Conservation (phyloP, 2,329 filamentous ascomycete species). For the Zymoseptoria passerinii region DNA sequence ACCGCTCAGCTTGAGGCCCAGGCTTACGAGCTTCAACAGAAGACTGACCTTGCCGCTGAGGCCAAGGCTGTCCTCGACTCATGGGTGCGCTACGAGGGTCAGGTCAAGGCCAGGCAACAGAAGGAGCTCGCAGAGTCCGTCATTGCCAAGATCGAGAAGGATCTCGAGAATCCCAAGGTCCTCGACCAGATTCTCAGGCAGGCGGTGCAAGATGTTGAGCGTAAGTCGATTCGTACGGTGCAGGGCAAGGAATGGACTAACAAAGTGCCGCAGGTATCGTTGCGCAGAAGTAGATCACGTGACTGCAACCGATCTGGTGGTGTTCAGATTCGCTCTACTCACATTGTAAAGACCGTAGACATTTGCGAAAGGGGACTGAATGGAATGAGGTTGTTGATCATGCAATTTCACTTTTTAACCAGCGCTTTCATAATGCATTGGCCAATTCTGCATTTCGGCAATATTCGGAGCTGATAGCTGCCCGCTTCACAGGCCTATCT, state of each 20-base stretch:
- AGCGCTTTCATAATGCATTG: not conserved
- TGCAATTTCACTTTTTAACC: not conserved
- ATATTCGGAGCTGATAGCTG: not conserved
- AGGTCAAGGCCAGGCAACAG: slow-evolving; percentile 99
- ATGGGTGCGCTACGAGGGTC: slow-evolving; percentile 96
- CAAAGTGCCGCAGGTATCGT: slow-evolving; percentile 14
- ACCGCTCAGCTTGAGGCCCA: slow-evolving; percentile 92
- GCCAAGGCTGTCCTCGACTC: slow-evolving; percentile 94
- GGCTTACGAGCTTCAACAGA: slow-evolving; percentile 95
- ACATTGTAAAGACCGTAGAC: slow-evolving; percentile 20
- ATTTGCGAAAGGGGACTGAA: slow-evolving; percentile 14
- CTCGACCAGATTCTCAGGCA: slow-evolving; percentile 97
- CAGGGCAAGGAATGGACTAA: not conserved
- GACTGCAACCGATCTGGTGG: slow-evolving; percentile 1
- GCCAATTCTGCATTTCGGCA: not conserved
- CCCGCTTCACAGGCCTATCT: not conserved
- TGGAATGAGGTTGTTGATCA: slow-evolving; percentile 12
- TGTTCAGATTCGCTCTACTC: slow-evolving; percentile 1
- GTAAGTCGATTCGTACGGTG: slow-evolving; percentile 45
- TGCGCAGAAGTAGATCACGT: slow-evolving; percentile 18
- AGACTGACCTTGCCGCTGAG: slow-evolving; percentile 82
- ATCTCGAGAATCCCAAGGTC: slow-evolving; percentile 94
- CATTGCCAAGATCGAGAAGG: slow-evolving; percentile 97
- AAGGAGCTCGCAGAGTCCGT: slow-evolving; percentile 84
- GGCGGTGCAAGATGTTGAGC: slow-evolving; percentile 92